Evolutionary conservation across 2,329 filamentous ascomycete species (phyloP).

Genomic region (Paraphaeosphaeria minitans): DNA sequence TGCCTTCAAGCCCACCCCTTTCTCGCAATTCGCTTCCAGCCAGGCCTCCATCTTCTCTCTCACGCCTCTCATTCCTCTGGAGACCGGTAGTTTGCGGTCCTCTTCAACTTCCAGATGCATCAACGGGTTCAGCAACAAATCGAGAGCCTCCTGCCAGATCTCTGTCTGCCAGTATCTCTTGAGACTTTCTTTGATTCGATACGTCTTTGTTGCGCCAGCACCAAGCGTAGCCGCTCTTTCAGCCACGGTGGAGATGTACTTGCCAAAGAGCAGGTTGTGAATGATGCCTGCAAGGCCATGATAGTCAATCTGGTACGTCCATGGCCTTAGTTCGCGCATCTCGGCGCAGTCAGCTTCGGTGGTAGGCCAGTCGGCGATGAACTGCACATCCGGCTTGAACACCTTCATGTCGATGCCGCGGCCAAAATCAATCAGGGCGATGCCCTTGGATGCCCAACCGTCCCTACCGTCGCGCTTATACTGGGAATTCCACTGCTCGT

Average conservation of each 20-base stretch:
- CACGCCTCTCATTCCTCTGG: constrained; percentile 69
- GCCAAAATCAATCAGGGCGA: constrained; percentile 93
- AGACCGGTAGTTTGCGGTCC: constrained; percentile 71
- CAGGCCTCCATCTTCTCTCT: constrained; percentile 83
- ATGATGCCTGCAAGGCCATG: constrained; percentile 88
- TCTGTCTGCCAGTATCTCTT: constrained; percentile 98
- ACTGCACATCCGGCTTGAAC: constrained; percentile 77
- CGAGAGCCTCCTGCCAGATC: constrained; percentile 83
- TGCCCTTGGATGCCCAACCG: constrained; percentile 80
- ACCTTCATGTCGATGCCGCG: constrained; percentile 90
- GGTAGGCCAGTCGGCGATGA: constrained; percentile 96
- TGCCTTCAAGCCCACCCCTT: constrained; percentile 66
- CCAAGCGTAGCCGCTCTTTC: constrained; percentile 59
- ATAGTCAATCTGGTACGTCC: constrained; percentile 98
- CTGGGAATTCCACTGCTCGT: constrained; percentile 60
- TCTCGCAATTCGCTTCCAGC: constrained; percentile 81
- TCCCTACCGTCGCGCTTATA: constrained; percentile 75
- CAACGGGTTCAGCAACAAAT: constrained; percentile 82
- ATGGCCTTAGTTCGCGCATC: constrained; percentile 90
- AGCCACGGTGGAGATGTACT: constrained; percentile 82
- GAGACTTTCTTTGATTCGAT: constrained; percentile 78
- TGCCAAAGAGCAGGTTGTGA: constrained; percentile 88
- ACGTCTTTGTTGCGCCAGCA: constrained; percentile 66
- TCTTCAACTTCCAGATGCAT: constrained; percentile 69
- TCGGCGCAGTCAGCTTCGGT: constrained; percentile 87